These are phyloP conservation scores for Ceratocystis colombiana DNA, from an alignment of 2,329 filamentous ascomycete genomes.

Conservation along the genomic window DNA sequence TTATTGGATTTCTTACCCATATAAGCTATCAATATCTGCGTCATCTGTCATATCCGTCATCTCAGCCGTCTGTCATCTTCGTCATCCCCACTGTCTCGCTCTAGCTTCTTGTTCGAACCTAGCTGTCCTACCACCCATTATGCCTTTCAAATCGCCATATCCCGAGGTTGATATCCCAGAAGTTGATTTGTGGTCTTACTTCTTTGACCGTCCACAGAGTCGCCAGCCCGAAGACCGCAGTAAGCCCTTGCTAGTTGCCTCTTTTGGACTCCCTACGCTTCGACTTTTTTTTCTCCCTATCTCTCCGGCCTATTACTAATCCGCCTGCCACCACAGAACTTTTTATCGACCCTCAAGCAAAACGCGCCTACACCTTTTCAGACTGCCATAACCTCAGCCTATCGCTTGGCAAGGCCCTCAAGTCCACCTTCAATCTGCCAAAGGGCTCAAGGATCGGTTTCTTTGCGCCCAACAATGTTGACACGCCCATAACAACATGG, in stretches of 20 bases:
- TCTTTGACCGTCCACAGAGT: conserved; percentile 60
- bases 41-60: background rate
- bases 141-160: conserved; percentile 63
- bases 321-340: conserved; percentile 47
- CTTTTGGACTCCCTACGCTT: background rate
- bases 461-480: conserved; percentile 78
- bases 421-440: conserved; percentile 63
- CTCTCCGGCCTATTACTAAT: conserved; percentile 4
- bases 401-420: conserved; percentile 72
- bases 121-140: conserved; percentile 32
- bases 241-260: conserved; percentile 32
- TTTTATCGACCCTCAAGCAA: conserved; percentile 64
- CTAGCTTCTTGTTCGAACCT: background rate
- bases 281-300: background rate
- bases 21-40: no score
- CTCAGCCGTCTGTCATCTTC: background rate
- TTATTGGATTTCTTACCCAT: no score
- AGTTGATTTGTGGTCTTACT: conserved; percentile 65
- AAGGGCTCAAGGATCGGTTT: conserved; percentile 75
- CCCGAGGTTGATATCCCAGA: conserved; percentile 58
- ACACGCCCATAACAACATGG: conserved; percentile 66
- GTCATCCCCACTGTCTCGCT: background rate
- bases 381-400: conserved; percentile 55
- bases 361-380: conserved; percentile 57
- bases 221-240: conserved; percentile 63